Evolutionary conservation across 1,284 basidiomycete species (phyloP).

Genomic region (Trichosporon ovoides): DNA sequence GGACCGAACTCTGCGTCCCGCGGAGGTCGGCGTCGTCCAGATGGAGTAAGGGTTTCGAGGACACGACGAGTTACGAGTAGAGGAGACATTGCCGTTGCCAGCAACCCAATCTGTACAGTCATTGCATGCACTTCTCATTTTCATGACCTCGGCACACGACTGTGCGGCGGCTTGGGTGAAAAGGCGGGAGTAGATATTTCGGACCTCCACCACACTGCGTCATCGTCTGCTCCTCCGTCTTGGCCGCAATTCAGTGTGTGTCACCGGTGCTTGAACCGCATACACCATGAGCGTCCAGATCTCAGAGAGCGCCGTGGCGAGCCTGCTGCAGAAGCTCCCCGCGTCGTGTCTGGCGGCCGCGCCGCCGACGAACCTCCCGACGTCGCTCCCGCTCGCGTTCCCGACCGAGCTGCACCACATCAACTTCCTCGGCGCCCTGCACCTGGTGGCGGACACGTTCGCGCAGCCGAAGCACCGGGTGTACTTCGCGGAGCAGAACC

Average conservation of each 20-base stretch:
- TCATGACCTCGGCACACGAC: background rate
- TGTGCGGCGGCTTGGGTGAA: background rate
- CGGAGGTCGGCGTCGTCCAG: conserved; percentile 88
- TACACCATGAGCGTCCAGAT: conserved; percentile 14
- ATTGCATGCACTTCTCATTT: conserved; percentile 6
- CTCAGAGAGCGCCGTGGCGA: conserved; percentile 12
- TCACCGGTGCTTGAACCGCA: background rate
- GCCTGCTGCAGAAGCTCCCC: conserved; percentile 16
- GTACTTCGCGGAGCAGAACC: conserved; percentile 22
- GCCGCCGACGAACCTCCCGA: conserved; percentile 28
- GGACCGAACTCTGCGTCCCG: conserved; percentile 83
- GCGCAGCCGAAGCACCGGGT: conserved; percentile 19
- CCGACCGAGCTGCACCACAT: conserved; percentile 29
- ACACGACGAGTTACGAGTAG: background rate
- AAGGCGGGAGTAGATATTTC: conserved; percentile 3
- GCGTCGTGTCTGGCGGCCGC: conserved; percentile 11
- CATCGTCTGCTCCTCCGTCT: background rate
- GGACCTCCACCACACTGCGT: background rate
- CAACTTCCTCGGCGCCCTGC: conserved; percentile 32
- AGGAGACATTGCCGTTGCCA: conserved; percentile 5
- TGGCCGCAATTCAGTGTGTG: conserved; percentile 1
- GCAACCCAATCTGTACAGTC: conserved; percentile 2
- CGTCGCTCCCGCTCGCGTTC: conserved; percentile 31
- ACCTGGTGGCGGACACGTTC: conserved; percentile 23
- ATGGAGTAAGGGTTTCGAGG: conserved; percentile 31